Base-by-base conservation (phyloP, 192 early-diverging fungal genomes). In the Coemansia sp. region DNA sequence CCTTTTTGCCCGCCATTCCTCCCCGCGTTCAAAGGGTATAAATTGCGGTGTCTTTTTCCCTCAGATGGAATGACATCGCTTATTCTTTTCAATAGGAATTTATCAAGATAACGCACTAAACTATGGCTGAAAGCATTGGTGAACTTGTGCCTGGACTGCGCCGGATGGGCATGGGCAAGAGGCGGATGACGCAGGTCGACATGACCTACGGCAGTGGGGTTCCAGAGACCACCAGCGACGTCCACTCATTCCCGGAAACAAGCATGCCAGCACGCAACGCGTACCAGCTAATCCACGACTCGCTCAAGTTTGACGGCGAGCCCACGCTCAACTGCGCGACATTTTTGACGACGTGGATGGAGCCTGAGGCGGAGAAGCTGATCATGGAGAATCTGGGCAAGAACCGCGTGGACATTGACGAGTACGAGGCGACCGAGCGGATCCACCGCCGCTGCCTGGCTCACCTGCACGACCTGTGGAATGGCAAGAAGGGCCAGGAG, bases 311-410 rank as follows among this genome's bases (percentile, higher is more conserved):
- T 36, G 91, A 93, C 54, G 87, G 88, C 39, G 85, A 86, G 40
- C 91, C 91, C 36, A 72, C 74, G 44, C 76, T 87, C 53, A 92
- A 90, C 77, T 73, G 89, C 58, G 88, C 88, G 1, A 83, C 83
- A 28, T 91, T 87, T 68, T 88, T 93, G 20, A 88, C 88, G 8
- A 87, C 86, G 12, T 87, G 82, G 74, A 91, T 90, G 88, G 89
- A 93, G 58, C 82, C 82, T 1, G 87, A 92, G 66, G 90, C 89
- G 9, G 83, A 90, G 16, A 83, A 85, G 58, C 80, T 93, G 48
- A 90, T 91, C 45, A 58, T 79, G 8, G 88, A 91, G 54, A 90
- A 84, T 55, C 62, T 88, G 31, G 74, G 61, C 63, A 92, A 93
- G 71, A 91, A 93, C 68, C 83, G 92, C 51, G 74, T 78, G 18